Conservation (phyloP, 192 early-diverging fungal species). For the Chytriomyces sp. region DNA sequence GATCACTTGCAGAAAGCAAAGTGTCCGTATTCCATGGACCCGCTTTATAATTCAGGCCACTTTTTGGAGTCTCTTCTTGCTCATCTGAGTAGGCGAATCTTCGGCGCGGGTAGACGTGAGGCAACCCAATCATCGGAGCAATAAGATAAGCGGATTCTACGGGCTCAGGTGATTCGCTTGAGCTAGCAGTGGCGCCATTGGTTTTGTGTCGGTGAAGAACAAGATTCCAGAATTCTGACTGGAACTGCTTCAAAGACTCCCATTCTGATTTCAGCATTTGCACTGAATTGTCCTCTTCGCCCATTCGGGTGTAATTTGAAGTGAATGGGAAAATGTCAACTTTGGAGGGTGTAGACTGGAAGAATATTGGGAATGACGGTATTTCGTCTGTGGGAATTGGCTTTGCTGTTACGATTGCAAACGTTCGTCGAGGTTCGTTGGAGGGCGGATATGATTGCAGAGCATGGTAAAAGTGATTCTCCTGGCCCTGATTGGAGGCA, state of each 20-base stretch:
- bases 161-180: neutral
- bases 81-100: too few relatives aligned
- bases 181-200: neutral
- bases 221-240: conserved; percentile 44
- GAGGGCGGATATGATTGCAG: neutral
- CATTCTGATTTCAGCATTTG: conserved; percentile 26
- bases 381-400: conserved; percentile 39
- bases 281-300: conserved; percentile 20
- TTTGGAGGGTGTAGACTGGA: conserved; percentile 27
- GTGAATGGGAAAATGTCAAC: conserved; percentile 36
- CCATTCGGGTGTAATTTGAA: neutral
- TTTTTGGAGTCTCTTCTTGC: too few relatives aligned
- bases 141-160: conserved; percentile 27
- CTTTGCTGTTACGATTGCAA: conserved; percentile 42
- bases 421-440: conserved; percentile 36
- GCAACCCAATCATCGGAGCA: conserved; percentile 33
- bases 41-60: neutral
- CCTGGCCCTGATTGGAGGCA: conserved; percentile 18
- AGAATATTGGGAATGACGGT: conserved; percentile 37
- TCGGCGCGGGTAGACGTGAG: too few relatives aligned
- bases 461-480: conserved; percentile 11
- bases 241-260: conserved; percentile 39
- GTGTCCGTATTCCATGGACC: neutral
- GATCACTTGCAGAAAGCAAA: conserved; percentile 17
- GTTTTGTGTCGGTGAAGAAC: conserved; percentile 28